These are phyloP conservation scores for Neurospora terricola DNA, from an alignment of 495 filamentous ascomycete genomes.

Conservation along the genomic window DNA sequence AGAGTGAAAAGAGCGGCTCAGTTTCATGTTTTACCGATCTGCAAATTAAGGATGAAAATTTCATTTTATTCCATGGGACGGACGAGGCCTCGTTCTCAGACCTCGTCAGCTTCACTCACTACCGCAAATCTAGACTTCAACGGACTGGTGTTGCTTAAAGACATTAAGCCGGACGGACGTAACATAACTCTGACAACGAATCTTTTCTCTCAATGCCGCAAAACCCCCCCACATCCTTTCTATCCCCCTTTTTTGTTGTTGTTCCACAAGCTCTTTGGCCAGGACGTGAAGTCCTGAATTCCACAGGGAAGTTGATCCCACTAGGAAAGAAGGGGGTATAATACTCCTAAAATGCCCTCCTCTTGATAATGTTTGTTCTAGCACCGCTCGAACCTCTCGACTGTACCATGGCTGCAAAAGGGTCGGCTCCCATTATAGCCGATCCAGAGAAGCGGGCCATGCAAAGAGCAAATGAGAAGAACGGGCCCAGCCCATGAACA, in stretches of 20 bases:
- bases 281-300: neutral
- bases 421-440: neutral
- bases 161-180: neutral
- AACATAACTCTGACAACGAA: neutral
- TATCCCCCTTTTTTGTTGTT: neutral
- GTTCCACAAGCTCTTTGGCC: neutral
- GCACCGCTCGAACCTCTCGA: neutral
- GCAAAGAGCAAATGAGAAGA: neutral
- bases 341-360: conserved; percentile 8
- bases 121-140: neutral
- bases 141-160: neutral
- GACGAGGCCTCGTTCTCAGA: neutral
- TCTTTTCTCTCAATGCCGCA: neutral
- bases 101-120: neutral
- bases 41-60: too few relatives aligned
- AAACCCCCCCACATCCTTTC: neutral
- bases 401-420: neutral
- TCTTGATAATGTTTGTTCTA: neutral
- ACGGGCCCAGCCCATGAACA: neutral
- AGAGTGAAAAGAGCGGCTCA: too few relatives aligned
- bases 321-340: conserved; percentile 9
- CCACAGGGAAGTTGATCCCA: neutral
- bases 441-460: neutral
- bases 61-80: neutral
- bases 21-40: too few relatives aligned